These are phyloP conservation scores for Saccharomyces hybrid DNA, from an alignment of 1,139 yeast species.

Conservation along the genomic window DNA sequence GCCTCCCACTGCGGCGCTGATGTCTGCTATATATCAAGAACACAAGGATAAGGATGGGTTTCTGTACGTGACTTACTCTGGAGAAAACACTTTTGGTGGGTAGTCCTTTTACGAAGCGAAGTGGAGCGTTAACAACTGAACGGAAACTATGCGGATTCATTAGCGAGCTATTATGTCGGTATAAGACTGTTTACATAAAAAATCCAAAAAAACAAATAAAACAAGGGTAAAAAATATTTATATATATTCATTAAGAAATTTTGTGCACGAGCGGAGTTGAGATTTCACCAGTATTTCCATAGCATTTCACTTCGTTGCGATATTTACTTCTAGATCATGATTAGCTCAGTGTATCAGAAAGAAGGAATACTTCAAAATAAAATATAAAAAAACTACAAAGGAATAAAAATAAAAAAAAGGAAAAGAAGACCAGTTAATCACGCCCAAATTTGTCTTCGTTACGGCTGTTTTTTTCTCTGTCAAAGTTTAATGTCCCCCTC, in stretches of 20 bases:
- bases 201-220: not conserved
- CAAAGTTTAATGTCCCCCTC: not conserved
- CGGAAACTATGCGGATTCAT: not conserved
- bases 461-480: not conserved
- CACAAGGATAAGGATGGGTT: slow-evolving; percentile 97
- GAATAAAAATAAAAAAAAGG: not conserved
- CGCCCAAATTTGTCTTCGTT: not conserved
- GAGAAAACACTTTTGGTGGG: slow-evolving; percentile 72
- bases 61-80: slow-evolving; percentile 83
- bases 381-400: not conserved
- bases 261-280: not conserved
- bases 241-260: not conserved
- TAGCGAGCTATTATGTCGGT: not conserved
- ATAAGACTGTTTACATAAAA: not conserved
- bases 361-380: not conserved
- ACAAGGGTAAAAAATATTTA: not conserved
- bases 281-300: not conserved
- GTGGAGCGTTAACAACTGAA: not conserved
- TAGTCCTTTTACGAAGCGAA: not conserved
- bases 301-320: not conserved
- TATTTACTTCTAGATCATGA: not conserved
- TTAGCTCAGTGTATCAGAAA: not conserved
- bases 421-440: not conserved
- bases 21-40: slow-evolving; percentile 90
- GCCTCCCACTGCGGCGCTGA: slow-evolving; percentile 95